phyloP scores from a whole-genome alignment of 148 eudicot species.

The Pharnaceum exiguum region DNA sequence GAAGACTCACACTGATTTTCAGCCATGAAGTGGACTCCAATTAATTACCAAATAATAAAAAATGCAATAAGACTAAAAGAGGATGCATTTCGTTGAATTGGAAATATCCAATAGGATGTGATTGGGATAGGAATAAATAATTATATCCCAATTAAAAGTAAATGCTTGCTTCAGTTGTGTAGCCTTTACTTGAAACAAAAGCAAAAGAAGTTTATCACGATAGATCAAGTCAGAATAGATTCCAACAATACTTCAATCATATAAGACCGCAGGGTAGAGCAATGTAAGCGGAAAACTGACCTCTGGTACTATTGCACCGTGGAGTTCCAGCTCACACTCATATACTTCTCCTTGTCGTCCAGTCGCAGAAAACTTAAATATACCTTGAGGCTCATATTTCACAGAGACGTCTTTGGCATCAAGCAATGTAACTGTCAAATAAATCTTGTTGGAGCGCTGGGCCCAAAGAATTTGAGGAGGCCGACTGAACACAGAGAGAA shows the following conservation, averaged over 20 bases:
- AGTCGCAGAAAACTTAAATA: slow-evolving; percentile 61
- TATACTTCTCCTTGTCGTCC: slow-evolving; percentile 55
- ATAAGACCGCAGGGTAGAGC: neutral
- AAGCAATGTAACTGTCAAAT: slow-evolving; percentile 68
- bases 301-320: slow-evolving; percentile 62
- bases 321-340: slow-evolving; percentile 57
- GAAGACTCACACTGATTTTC: too few species aligned
- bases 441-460: slow-evolving; percentile 67
- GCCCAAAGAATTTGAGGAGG: slow-evolving; percentile 88
- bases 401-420: slow-evolving; percentile 73
- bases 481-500: slow-evolving; percentile 37
- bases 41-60: too few species aligned
- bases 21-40: too few species aligned
- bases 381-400: slow-evolving; percentile 65
- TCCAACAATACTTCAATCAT: neutral
- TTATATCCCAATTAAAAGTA: too few species aligned
- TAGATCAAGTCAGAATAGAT: neutral
- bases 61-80: too few species aligned
- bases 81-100: too few species aligned
- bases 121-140: too few species aligned
- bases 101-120: too few species aligned
- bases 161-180: too few species aligned
- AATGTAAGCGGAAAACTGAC: slow-evolving; percentile 27
- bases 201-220: neutral
- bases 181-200: too few species aligned